Conservation (phyloP, 2,329 filamentous ascomycete species). For the Trichoderma asperellum region DNA sequence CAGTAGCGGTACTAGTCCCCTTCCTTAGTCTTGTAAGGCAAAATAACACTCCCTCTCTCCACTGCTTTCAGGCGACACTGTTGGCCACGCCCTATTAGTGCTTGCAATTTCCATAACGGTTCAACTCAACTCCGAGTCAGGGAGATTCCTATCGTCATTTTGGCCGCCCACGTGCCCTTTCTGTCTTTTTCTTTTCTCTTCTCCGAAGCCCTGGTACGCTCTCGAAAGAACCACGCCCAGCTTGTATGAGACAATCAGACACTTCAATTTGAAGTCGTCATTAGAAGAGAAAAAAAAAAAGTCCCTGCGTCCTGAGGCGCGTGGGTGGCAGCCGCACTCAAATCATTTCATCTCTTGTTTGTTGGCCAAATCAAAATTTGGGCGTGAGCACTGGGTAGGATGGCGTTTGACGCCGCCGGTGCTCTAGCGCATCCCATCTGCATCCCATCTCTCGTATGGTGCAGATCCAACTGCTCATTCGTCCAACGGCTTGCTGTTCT, state of each 20-base stretch:
- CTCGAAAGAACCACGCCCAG: neutral
- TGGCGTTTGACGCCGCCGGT: neutral
- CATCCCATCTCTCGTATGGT: neutral
- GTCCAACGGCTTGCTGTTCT: neutral
- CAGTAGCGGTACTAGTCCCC: constrained; percentile 8
- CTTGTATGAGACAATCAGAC: constrained; percentile 7
- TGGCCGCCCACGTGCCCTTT: constrained; percentile 16
- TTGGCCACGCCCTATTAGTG: constrained; percentile 8
- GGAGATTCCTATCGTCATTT: constrained; percentile 11
- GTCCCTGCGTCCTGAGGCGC: neutral
- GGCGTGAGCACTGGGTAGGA: constrained; percentile 11
- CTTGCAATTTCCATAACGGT: constrained; percentile 15
- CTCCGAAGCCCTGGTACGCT: constrained; percentile 18
- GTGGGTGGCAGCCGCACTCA: neutral
- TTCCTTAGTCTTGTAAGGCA: constrained; percentile 12
- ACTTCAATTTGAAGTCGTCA: neutral
- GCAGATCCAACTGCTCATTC: constrained; percentile 5
- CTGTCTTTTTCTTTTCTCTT: neutral
- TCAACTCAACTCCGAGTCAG: constrained; percentile 16
- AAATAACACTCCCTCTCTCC: constrained; percentile 9
- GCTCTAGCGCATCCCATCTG: constrained; percentile 12
- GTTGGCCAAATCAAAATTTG: neutral
- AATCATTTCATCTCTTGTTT: neutral
- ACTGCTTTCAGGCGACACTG: neutral
- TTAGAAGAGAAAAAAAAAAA: neutral